phyloP scores from a whole-genome alignment of 306 rosid species.

The Arachis stenosperma region DNA sequence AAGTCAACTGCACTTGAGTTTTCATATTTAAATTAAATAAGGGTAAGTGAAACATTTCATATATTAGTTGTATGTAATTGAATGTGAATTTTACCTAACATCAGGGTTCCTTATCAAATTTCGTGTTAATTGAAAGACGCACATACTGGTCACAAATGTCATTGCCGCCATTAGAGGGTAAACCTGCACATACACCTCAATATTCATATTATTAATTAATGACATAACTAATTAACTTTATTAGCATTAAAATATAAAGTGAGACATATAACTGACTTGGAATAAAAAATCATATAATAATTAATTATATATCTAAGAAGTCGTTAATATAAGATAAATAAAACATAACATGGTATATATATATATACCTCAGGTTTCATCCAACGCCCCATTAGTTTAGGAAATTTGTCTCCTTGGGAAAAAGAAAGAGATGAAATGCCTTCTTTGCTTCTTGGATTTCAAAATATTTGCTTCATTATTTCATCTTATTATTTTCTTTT shows the following conservation, averaged over 20 bases:
- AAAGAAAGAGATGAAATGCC: background rate
- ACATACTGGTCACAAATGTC: slow-evolving; percentile 75
- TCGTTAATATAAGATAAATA: no score
- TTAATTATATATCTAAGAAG: no score
- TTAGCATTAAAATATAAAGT: no score
- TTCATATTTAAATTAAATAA: no score
- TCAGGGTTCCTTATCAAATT: slow-evolving; percentile 73
- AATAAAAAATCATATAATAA: no score
- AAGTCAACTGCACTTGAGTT: no score
- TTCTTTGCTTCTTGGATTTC: slow-evolving; percentile 7
- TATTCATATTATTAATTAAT: no score
- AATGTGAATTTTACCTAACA: slow-evolving; percentile 56
- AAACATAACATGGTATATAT: no score
- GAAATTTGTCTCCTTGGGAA: slow-evolving; percentile 4
- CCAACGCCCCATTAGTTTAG: slow-evolving; percentile 81
- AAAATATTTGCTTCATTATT: background rate
- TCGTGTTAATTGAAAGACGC: slow-evolving; percentile 68
- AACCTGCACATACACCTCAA: slow-evolving; percentile 44
- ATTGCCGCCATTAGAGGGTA: slow-evolving; percentile 86
- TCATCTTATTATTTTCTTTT: slow-evolving; percentile 4
- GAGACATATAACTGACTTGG: no score
- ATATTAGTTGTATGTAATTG: no score
- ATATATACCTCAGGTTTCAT: slow-evolving; percentile 76
- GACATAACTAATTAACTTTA: background rate
- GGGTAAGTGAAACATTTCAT: no score